Percentiles rank a stretch among this genome's conserved stretches.
Evolutionary conservation across 805 yeast species (phyloP).

Genomic region (Cyberlindnera xylosilytica): DNA sequence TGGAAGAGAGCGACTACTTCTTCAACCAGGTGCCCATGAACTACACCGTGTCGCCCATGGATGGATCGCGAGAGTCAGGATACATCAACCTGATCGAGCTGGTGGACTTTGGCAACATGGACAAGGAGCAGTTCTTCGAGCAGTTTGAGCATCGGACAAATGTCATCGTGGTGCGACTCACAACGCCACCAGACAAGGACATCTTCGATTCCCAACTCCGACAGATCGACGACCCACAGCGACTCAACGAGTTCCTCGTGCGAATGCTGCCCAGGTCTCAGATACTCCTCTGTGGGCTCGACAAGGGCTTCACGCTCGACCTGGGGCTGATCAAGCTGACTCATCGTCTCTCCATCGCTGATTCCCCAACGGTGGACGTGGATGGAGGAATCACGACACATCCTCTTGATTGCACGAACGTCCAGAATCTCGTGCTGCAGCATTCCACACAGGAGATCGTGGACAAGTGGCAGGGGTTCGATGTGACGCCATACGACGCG

Average conservation of each 20-base stretch:
- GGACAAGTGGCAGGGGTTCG: not conserved
- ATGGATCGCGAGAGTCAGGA: too few relatives aligned
- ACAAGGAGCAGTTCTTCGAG: not conserved
- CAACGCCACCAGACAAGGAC: not conserved
- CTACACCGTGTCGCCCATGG: not conserved
- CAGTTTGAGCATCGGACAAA: not conserved
- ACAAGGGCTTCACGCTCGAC: not conserved
- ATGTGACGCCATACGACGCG: not conserved
- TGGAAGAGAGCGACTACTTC: not conserved
- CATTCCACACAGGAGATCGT: not conserved
- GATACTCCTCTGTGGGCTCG: not conserved
- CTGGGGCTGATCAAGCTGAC: not conserved
- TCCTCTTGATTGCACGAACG: not conserved
- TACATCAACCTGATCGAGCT: not conserved
- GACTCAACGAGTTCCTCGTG: not conserved
- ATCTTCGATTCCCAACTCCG: not conserved
- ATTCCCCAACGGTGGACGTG: not conserved
- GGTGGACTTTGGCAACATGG: not conserved
- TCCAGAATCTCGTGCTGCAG: not conserved
- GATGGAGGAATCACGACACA: not conserved
- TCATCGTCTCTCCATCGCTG: not conserved
- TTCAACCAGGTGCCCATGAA: not conserved
- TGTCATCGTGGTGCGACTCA: not conserved
- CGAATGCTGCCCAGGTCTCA: not conserved
- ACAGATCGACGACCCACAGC: not conserved